These are phyloP conservation scores for Ogataea naganishii DNA, from an alignment of 805 yeast species.

Conservation along the genomic window DNA sequence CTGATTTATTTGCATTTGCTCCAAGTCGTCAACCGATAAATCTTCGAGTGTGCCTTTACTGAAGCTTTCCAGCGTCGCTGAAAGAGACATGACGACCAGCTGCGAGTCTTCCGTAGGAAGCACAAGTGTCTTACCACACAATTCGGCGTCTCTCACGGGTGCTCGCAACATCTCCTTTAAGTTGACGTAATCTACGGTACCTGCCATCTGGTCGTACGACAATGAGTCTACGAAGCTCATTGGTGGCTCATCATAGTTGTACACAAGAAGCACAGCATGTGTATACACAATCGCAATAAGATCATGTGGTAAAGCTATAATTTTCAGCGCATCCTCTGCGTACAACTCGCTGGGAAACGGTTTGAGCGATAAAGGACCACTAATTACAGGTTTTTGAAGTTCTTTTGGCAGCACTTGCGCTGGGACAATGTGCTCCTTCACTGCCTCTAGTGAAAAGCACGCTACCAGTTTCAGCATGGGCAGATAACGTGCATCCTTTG, in stretches of 20 bases:
- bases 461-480: conserved; percentile 19
- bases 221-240: conserved; percentile 19
- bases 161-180: no score
- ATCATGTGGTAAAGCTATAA: conserved; percentile 17
- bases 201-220: no score
- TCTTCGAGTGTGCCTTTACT: no score
- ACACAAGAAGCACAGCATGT: conserved; percentile 12
- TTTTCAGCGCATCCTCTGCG: conserved; percentile 28
- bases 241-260: conserved; percentile 12
- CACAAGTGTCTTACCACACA: no score
- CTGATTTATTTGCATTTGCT: no score
- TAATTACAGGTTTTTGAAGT: conserved; percentile 13
- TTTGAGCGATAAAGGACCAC: conserved; percentile 43
- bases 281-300: conserved; percentile 14
- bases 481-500: not conserved
- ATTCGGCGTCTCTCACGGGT: no score
- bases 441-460: conserved; percentile 7
- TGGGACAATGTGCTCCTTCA: conserved; percentile 2
- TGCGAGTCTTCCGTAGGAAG: no score
- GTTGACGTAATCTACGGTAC: no score
- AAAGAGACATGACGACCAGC: no score
- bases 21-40: no score
- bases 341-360: conserved; percentile 52
- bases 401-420: conserved; percentile 9
- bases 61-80: no score